These are phyloP conservation scores for Priceomyces melissophilus DNA, from an alignment of 805 yeast genomes.

Conservation along the genomic window DNA sequence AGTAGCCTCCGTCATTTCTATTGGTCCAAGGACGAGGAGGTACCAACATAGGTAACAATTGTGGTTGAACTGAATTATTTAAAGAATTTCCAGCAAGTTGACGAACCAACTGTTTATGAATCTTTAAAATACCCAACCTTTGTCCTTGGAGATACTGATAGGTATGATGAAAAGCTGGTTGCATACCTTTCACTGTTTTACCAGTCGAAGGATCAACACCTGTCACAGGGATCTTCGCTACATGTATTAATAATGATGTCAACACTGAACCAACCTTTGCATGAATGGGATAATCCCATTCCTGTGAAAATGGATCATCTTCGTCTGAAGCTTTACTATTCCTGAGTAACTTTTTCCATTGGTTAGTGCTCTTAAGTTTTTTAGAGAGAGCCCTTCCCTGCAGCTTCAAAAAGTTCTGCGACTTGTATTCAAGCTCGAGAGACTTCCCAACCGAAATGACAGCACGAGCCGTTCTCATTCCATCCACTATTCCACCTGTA, in stretches of 20 bases:
- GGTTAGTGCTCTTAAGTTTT: constrained; percentile 43
- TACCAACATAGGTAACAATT: constrained; percentile 86
- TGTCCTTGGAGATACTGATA: constrained; percentile 79
- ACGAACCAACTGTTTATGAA: constrained; percentile 66
- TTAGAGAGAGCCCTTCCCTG: constrained; percentile 50
- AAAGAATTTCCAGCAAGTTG: constrained; percentile 65
- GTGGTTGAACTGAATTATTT: constrained; percentile 73
- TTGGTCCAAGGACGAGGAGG: constrained; percentile 87
- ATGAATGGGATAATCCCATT: constrained; percentile 27
- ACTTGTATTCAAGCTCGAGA: constrained; percentile 76
- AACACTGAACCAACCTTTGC: constrained; percentile 80
- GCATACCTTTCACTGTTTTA: constrained; percentile 59
- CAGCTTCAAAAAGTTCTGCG: constrained; percentile 58
- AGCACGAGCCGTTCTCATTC: constrained; percentile 81
- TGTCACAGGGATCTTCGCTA: constrained; percentile 75
- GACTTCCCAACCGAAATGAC: constrained; percentile 80
- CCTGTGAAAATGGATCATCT: constrained; percentile 12
- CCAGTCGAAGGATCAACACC: constrained; percentile 83
- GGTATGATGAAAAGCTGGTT: constrained; percentile 89
- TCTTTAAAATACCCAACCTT: constrained; percentile 74
- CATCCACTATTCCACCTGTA: constrained; percentile 72
- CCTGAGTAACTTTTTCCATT: constrained; percentile 44
- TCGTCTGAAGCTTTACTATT: constrained; percentile 12
- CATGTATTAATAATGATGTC: constrained; percentile 69
- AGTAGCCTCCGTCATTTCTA: constrained; percentile 83